Base-by-base conservation (phyloP, 768 basidiomycete species). In the Psilocybe azurescens region DNA sequence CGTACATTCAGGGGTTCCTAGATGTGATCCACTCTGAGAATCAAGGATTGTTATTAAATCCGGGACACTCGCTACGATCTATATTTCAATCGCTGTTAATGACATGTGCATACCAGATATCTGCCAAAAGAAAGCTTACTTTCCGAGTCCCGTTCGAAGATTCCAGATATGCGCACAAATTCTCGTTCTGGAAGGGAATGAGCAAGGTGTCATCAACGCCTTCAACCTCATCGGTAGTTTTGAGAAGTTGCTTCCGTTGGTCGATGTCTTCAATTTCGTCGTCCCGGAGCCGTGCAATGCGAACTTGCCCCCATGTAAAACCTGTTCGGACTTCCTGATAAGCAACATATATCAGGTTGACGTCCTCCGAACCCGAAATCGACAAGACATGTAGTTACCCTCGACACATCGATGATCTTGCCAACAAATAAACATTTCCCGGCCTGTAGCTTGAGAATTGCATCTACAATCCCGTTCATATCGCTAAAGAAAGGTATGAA, bases 11-110 rank as follows among this genome's bases (percentile, higher is more conserved):
- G 81, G 89, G 1, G 87, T 88, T 13, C 89, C 88, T 7, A 90
- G 74, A 32, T 86, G 83, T 3, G 80, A 76, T 0, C 88, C 89
- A 59, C 76, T 86, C 64, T 87, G 86, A 20, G 85, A 82, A 64
- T 90, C 88, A 10, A 89, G 72, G 10, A 89, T 83, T 0, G 83
- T 77, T 57, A 90, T 87, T 28, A 90, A 77, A 70, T 90, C 89
- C 3, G 89, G 89, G 10, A 90, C 89, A 36, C 81, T 79, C 33
- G 81, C 84, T 1, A 84, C 73, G 41, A 86, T 74, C 80, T 84
- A 20, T 36, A 36, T 11, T 36, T 11, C 33, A 11, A 24, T 24
- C 24, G 24, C 24, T 24, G 24, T 24, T 24, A 24, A 24, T 24
- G 24, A 24, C 24, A 24, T 24, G 24, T 24, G 24, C 24, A 24